A percentile compares a stretch with the other conserved stretches of the same genome.
Conservation (phyloP, 768 basidiomycete genomes). For the Trametes villosa region DNA sequence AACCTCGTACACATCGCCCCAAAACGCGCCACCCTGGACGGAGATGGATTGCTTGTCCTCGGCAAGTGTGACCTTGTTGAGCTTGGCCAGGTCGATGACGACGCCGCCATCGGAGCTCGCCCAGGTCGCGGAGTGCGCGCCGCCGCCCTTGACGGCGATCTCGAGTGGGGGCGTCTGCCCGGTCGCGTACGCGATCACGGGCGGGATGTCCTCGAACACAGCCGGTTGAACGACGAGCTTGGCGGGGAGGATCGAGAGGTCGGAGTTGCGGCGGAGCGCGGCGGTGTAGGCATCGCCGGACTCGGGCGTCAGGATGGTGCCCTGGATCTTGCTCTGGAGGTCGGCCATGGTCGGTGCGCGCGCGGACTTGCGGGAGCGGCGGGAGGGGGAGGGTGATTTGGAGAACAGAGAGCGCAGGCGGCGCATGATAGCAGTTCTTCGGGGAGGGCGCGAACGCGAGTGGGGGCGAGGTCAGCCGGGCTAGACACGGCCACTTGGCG, state of each 20-base stretch:
- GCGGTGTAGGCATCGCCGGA: conserved; percentile 24
- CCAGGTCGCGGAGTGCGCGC: conserved; percentile 36
- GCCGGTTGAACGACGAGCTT: conserved; percentile 24
- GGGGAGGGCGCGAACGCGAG: background rate
- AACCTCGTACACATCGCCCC: conserved; percentile 32
- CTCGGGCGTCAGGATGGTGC: conserved; percentile 18
- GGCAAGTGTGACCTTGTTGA: conserved; percentile 35
- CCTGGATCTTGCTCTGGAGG: conserved; percentile 17
- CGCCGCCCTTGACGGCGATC: conserved; percentile 37
- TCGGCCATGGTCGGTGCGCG: conserved; percentile 8
- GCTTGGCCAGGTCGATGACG: conserved; percentile 38
- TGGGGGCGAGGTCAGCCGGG: background rate
- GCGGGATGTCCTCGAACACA: conserved; percentile 22
- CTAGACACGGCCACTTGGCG: background rate
- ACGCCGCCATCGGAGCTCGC: conserved; percentile 39
- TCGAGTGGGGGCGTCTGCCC: conserved; percentile 24
- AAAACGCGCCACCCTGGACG: conserved; percentile 39
- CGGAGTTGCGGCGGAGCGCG: conserved; percentile 25
- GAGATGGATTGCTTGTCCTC: conserved; percentile 31
- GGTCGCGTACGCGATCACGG: conserved; percentile 20
- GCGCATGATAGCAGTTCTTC: background rate
- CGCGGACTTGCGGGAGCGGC: background rate
- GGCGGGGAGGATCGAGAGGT: conserved; percentile 24
- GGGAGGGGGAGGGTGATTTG: conserved; percentile 3
- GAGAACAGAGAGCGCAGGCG: conserved; percentile 8